These are phyloP conservation scores for Hordeum marinum DNA, from an alignment of 176 grass and related monocot species.

Conservation along the genomic window DNA sequence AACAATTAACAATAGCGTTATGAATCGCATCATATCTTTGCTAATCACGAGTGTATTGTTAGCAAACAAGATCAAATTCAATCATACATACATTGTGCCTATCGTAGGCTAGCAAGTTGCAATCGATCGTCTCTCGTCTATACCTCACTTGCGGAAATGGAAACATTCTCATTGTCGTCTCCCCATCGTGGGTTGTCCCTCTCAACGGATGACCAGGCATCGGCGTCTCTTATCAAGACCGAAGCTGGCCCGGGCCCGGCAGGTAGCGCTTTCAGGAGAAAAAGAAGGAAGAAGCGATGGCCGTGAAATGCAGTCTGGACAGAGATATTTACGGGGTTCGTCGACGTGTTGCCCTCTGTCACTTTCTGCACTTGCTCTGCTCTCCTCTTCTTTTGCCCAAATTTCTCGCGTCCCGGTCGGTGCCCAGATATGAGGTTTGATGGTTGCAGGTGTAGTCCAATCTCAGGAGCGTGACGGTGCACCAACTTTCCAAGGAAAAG, in stretches of 20 bases:
- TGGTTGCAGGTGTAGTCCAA: neutral
- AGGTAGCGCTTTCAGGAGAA: neutral
- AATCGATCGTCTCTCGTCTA: neutral
- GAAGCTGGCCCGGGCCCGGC: neutral
- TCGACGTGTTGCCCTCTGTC: neutral
- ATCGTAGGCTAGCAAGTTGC: neutral
- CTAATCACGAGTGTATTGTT: neutral
- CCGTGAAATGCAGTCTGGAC: neutral
- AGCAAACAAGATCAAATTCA: neutral
- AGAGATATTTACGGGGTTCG: neutral
- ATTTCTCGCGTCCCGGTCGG: conserved; percentile 4
- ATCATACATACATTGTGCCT: neutral
- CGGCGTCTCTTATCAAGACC: neutral
- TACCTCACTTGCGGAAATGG: neutral
- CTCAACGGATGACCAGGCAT: neutral
- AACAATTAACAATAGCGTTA: no score
- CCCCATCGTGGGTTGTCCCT: neutral
- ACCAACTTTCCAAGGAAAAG: neutral
- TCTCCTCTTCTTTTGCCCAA: neutral
- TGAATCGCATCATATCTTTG: neutral
- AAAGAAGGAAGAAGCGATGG: neutral
- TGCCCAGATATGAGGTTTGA: neutral
- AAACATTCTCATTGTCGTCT: neutral
- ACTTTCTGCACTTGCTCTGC: no score
- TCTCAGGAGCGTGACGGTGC: neutral